Base-by-base conservation (phyloP, 208 protist species). In the Spironucleus salmonicida region DNA sequence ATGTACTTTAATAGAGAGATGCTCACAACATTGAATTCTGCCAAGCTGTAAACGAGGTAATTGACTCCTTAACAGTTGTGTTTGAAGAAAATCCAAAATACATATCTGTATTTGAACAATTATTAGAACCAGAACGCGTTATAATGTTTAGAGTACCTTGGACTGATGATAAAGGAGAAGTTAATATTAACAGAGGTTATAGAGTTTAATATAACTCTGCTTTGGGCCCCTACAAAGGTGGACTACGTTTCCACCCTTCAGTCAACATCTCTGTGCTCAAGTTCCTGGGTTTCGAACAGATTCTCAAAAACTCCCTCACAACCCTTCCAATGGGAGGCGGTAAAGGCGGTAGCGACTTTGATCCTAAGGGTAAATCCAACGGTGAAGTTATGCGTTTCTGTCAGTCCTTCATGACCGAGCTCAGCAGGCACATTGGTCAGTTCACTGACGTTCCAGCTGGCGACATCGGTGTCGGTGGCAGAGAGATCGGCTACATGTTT, bases 281-380 rank as follows among this genome's bases (percentile, higher is more conserved):
- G 82, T 93, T 94, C 78, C 83, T 94, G n/a, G 91, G 88, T 71
- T 94, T 94, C 80, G 90, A 94, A 82, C 90, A 94, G 83, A 92
- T 84, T 67, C 91, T 93, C 76, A 94, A 93, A 82, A 94, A 94
- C 80, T 84, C 89, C 30, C 85, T 94, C 30, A 93, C 90, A 61
- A 87, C 82, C 53, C 83, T 93, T 34, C 88, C 89, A 32, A 89
- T 94, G 81, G 90, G 90, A 35, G 90, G 89, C 71, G 90, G 83
- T 62, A 93, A 93, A 83, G 91, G 91, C 62, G 89, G 90, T 39
- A 89, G 89, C 29, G 90, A 93, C 83, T 94, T 94, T 77, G 87
- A 93, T 77, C 89, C 89, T 2, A 89, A 91, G 79, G 90, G 91
- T 61, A 91, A 91, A 82, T 89, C 84, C 61, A 89, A 93, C 71